Conservation (phyloP, 148 eudicot genomes). For the Amaranthus palmeri region DNA sequence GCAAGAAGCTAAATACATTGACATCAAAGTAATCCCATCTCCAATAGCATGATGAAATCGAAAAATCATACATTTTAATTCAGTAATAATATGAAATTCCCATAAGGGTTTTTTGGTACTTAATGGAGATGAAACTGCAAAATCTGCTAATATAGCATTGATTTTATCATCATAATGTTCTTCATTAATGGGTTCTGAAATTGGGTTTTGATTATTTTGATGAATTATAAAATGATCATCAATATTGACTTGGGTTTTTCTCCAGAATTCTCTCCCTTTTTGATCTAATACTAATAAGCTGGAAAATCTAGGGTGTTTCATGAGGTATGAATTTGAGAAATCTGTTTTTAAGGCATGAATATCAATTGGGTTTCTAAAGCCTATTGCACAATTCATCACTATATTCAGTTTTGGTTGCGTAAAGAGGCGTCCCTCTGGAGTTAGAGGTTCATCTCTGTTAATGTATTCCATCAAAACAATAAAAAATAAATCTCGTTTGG, state of each 20-base stretch:
- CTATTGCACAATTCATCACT: conserved; percentile 47
- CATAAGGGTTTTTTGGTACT: conserved; percentile 59
- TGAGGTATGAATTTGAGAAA: conserved; percentile 33
- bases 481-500: not conserved
- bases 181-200: not conserved
- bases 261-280: conserved; percentile 50
- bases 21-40: conserved; percentile 72
- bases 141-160: conserved; percentile 46
- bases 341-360: conserved; percentile 32
- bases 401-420: conserved; percentile 42
- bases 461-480: conserved; percentile 1
- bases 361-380: conserved; percentile 31
- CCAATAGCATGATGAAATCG: conserved; percentile 76
- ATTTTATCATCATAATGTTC: conserved; percentile 28
- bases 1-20: conserved; percentile 40
- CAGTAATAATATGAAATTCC: conserved; percentile 54
- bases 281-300: conserved; percentile 48
- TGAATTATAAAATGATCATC: conserved; percentile 54
- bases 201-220: not conserved
- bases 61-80: conserved; percentile 37
- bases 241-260: conserved; percentile 39
- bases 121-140: conserved; percentile 50
- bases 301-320: conserved; percentile 62
- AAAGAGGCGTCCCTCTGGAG: conserved; percentile 19
- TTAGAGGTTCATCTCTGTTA: conserved; percentile 15